These are phyloP conservation scores for Yarrowia bubula DNA, from an alignment of 805 yeast species.

Conservation along the genomic window DNA sequence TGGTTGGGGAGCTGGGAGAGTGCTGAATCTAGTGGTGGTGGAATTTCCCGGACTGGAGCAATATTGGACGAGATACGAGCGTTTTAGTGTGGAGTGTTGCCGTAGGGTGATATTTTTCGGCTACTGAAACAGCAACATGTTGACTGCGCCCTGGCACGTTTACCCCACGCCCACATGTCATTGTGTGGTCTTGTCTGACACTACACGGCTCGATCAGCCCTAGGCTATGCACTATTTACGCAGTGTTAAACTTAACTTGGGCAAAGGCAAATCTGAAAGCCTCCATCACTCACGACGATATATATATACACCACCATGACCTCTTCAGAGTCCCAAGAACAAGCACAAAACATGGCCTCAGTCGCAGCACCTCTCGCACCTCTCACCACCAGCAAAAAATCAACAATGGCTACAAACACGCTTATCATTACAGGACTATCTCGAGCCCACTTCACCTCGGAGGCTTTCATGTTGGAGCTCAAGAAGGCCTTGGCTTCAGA, in stretches of 20 bases:
- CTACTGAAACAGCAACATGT: too few relatives aligned
- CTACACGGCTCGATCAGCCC: constrained; percentile 19
- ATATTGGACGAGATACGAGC: too few relatives aligned
- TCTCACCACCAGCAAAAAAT: not conserved
- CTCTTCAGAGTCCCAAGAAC: not conserved
- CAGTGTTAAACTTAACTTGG: not conserved
- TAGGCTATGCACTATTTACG: constrained; percentile 4
- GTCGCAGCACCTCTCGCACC: constrained; percentile 13
- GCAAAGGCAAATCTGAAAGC: not conserved
- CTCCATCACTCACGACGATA: not conserved
- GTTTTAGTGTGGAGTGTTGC: too few relatives aligned
- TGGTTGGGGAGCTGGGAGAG: too few relatives aligned
- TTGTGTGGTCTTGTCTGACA: not conserved
- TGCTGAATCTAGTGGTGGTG: too few relatives aligned
- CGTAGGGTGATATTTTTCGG: too few relatives aligned
- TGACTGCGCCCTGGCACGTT: too few relatives aligned
- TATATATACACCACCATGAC: not conserved
- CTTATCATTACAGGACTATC: constrained; percentile 29
- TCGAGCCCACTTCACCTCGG: constrained; percentile 11
- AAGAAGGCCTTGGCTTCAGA: not conserved
- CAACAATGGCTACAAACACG: constrained; percentile 28
- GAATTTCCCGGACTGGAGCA: too few relatives aligned
- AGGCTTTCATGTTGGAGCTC: constrained; percentile 16
- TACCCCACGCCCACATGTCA: too few relatives aligned
- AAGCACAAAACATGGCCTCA: not conserved